Base-by-base conservation (phyloP, 768 basidiomycete genomes). In the Hydnomerulius pinastri region DNA sequence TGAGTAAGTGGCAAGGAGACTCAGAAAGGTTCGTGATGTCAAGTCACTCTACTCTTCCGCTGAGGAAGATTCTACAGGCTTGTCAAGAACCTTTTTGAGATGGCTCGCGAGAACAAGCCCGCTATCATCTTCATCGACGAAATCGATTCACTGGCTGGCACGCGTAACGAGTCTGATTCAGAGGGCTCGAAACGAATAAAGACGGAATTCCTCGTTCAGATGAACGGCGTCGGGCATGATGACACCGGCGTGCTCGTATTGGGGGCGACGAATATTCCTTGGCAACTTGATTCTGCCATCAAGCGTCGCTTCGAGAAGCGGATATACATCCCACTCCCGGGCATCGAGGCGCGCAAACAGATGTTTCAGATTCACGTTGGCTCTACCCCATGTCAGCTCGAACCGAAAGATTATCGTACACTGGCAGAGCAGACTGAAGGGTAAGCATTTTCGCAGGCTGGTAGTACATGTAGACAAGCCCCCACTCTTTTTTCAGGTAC, bases 1-100 rank as follows among this genome's bases (percentile, higher is more conserved):
- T 98, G 48, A 95, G 92, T 70, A 99, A 98, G 69, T 99, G 97
- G 97, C 97, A 98, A 74, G 97, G 97, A 51, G 97, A 99, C 70
- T 95, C 92, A 4, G 96, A 98, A 73, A 77, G 96, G 94, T 90
- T 54, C 65, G 83, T 69, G 37, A 41, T 38, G 21, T 11, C 21
- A 36, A 18, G 39, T 21, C 15, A 25, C n/a, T 24, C 37, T 6
- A 24, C 13, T n/a, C 24, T n/a, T 51, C 21, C 46, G 18, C 29
- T 39, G 29, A 48, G 24, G 13, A 36, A 32, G 39, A 45, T 50
- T 36, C 20, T 24, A 21, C 50, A 96, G 94, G 65, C 78, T 98
- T 43, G 97, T 99, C 41, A 94, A 92, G 69, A 93, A 98, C 63
- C 78, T 99, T 23, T 99, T 99, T 64, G 84, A 91, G 61, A 89